Conservation (phyloP, 768 basidiomycete genomes). For the Sarcodon aspratus region DNA sequence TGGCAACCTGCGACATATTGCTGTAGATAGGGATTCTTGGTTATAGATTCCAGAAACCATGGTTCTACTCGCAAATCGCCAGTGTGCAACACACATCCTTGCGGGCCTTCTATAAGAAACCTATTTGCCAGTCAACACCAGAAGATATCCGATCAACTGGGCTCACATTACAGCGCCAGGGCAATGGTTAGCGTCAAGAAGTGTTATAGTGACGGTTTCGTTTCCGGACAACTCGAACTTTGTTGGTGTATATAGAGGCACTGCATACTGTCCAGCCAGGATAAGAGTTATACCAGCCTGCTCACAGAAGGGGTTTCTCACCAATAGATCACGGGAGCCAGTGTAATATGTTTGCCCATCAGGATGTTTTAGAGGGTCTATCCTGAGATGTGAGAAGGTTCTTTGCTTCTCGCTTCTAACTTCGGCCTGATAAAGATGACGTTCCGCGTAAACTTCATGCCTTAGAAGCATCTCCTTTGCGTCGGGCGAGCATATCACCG, state of each 20-base stretch:
- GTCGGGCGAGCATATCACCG: conserved; percentile 69
- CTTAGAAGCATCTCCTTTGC: conserved; percentile 79
- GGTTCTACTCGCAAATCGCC: conserved; percentile 90
- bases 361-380: conserved; percentile 33
- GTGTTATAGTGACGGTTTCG: conserved; percentile 60
- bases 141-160: neutral
- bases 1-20: conserved; percentile 42
- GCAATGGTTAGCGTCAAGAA: conserved; percentile 90
- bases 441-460: conserved; percentile 60
- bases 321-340: conserved; percentile 60
- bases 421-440: conserved; percentile 43
- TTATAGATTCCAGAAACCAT: conserved; percentile 59
- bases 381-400: conserved; percentile 60
- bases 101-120: conserved; percentile 70
- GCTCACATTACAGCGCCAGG: conserved; percentile 87
- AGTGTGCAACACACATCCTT: conserved; percentile 75
- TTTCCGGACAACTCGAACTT: conserved; percentile 41
- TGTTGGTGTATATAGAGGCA: conserved; percentile 58
- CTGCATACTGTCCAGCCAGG: conserved; percentile 28
- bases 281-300: neutral
- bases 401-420: conserved; percentile 37
- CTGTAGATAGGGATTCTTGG: conserved; percentile 59
- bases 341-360: conserved; percentile 37
- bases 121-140: conserved; percentile 24
- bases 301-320: conserved; percentile 18